These are phyloP conservation scores for Wickerhamiella cacticola DNA, from an alignment of 805 yeast species.

Conservation along the genomic window DNA sequence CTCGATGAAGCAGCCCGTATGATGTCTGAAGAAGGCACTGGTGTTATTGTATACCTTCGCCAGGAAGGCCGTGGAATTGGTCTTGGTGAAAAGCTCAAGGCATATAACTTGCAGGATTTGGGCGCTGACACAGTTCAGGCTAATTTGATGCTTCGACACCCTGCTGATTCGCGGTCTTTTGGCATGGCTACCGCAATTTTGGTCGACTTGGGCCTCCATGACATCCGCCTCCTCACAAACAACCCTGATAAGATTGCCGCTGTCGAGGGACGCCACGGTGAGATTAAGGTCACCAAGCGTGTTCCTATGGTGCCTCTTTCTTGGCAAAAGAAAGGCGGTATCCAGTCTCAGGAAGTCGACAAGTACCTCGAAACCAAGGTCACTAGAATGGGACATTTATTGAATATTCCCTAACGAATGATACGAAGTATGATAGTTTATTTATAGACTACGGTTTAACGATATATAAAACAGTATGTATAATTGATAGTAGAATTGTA, in stretches of 20 bases:
- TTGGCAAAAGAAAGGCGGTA: slow-evolving; percentile 65
- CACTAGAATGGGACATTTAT: slow-evolving; percentile 92
- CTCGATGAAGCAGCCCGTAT: slow-evolving; percentile 93
- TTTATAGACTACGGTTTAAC: background rate
- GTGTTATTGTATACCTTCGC: slow-evolving; percentile 88
- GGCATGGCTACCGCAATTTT: slow-evolving; percentile 88
- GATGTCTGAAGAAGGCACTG: slow-evolving; percentile 79
- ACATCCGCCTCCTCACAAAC: slow-evolving; percentile 74
- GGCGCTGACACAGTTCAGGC: slow-evolving; percentile 99
- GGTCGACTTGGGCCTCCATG: slow-evolving; percentile 60
- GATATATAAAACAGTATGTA: no score
- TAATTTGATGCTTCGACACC: slow-evolving; percentile 80
- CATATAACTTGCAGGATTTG: slow-evolving; percentile 89
- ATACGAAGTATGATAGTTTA: background rate
- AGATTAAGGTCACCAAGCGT: slow-evolving; percentile 68
- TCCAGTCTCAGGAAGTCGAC: slow-evolving; percentile 74
- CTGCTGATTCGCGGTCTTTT: slow-evolving; percentile 95
- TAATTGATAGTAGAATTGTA: no score
- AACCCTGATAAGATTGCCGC: slow-evolving; percentile 94
- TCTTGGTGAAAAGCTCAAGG: slow-evolving; percentile 92
- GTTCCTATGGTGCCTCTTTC: slow-evolving; percentile 96
- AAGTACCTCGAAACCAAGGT: slow-evolving; percentile 89
- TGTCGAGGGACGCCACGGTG: slow-evolving; percentile 73
- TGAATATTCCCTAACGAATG: slow-evolving; percentile 31
- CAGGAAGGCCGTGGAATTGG: slow-evolving; percentile 99